Base-by-base conservation (phyloP, 2,329 filamentous ascomycete genomes). In the Huntiella savannae region DNA sequence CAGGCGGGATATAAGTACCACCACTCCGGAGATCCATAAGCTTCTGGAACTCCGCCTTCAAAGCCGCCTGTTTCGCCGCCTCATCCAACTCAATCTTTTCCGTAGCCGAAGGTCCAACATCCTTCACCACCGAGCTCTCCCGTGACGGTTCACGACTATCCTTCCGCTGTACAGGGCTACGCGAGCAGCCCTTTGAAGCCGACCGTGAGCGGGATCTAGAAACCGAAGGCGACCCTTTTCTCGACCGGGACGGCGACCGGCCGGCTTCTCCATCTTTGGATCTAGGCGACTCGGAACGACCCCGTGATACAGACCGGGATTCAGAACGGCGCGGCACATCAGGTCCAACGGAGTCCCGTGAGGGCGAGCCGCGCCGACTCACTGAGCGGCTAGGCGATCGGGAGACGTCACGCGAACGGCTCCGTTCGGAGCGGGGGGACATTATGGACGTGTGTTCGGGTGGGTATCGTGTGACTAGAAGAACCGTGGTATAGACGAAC, bases 1-100 rank as follows among this genome's bases (percentile, higher is more conserved):
- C 88, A 0, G 91, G 91, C 15, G 91, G 91, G 51, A 98, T 93
- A 60, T 98, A 98, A 17, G 86, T 93, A 54, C 91, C 91, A 53
- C 91, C 91, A 41, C 86, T 94, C 54, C 91, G 82, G 75, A 93
- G 88, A 53, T 75, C 91, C 54, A 94, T 67, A 51, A 96, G 73
- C 64, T 88, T 88, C 63, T 92, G 79, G 64, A 94, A 92, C 67
- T 95, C 87, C 53, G 86, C 83, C 65, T 93, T 92, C 38, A 85
- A 83, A 36, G 78, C 78, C 17, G 79, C 83, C 63, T 88, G 84
- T 63, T 92, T 93, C 62, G 87, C 79, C 60, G 85, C 85, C 55
- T 82, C 85, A 40, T 73, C 77, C 51, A 67, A 69, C 45, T 62
- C 60, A 3, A 65, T 64, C 8, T 60, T 40, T 1, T 49, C 43